Base-by-base conservation (phyloP, 2,329 filamentous ascomycete species). In the Coleophoma crateriformis region DNA sequence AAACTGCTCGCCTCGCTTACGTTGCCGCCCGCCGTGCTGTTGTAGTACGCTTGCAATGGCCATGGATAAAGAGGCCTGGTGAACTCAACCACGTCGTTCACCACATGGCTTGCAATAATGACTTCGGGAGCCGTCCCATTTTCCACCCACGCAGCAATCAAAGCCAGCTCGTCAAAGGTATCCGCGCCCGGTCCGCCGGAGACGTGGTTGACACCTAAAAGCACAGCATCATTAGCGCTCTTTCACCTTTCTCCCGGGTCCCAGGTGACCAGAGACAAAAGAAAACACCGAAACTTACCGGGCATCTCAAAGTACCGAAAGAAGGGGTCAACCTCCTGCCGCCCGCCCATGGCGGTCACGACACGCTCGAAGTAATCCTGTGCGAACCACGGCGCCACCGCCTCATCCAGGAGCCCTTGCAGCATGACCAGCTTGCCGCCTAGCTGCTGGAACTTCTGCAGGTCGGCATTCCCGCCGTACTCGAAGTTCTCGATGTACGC, bases 231-330 rank as follows among this genome's bases (percentile, higher is more conserved):
- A 27, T 27, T 27, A 27, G 27, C 5, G 6, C 6, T 19, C 27
- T 4, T 7, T 27, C 27, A 27, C 27, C 6, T 27, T 27, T 27
- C 27, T 27, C 27, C 6, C 6, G 27, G 3, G 2, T 27, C 27
- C 27, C 27, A 27, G 27, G 3, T 19, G 19, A 27, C 27, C 6
- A 7, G 8, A 27, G 27, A 27, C 3, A 27, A 10, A 2, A 27
- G 6, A 27, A 27, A 3, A 10, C 27, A 27, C 27, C 2, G 37
- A 39, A 38, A n/a, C 37, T 39, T 39, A 33, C 43, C 43, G 8
- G 43, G 43, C 43, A 45, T 45, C 20, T 45, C 43, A 45, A 33
- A 45, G 32, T 45, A 45, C 20, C 43, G 27, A 32, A 45, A 15
- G 43, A 45, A 45, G 3, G 43, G 17, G 33, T 45, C 43, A 14